Evolutionary conservation across 176 grass and related monocot species (phyloP), one percentile per base, ranked within the genome.

Genomic region (Zizania latifolia): DNA sequence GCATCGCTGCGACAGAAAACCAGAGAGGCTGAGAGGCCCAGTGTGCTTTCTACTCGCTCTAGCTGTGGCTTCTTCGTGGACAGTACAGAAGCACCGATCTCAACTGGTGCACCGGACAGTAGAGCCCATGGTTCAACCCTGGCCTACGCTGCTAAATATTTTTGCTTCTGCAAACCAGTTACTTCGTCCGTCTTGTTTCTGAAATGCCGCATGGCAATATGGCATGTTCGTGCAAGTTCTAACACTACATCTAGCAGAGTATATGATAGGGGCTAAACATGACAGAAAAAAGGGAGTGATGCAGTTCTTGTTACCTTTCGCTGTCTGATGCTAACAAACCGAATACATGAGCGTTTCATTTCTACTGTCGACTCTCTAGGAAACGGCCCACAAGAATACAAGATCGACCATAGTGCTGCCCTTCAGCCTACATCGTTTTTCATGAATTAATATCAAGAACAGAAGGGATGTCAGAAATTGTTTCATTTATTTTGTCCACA

Each of bases 31-130:
- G n/a, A n/a, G n/a, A n/a, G n/a, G n/a, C n/a, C n/a, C n/a, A n/a
- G n/a, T n/a, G n/a, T 68, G 70, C 26, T 68, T n/a, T 31, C n/a
- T 44, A 16, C 50, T 11, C 68, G 58, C 19, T 40, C 31, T 44
- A 57, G 27, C 21, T 46, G 62, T 53, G 67, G 56, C 32, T 66
- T 79, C 60, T 72, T 14, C 36, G 67, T 56, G 74, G 35, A 71
- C 44, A 24, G 58, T 33, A 44, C 19, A 57, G 15, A 50, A 27
- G 81, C 28, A 34, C 51, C 26, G 0, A 12, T 19, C 60, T 36
- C n/a, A n/a, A 71, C 54, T 44, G 73, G 46, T 44, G 32, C 57
- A 30, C 9, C 51, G 15, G 21, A 21, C 58, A 73, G 43, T 73
- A 73, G 29, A 73, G 53, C 17, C 27, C 53, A 45, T 67, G 39